phyloP scores from a whole-genome alignment of 768 basidiomycete genomes.

The Sistotremastrum niveocremeum region DNA sequence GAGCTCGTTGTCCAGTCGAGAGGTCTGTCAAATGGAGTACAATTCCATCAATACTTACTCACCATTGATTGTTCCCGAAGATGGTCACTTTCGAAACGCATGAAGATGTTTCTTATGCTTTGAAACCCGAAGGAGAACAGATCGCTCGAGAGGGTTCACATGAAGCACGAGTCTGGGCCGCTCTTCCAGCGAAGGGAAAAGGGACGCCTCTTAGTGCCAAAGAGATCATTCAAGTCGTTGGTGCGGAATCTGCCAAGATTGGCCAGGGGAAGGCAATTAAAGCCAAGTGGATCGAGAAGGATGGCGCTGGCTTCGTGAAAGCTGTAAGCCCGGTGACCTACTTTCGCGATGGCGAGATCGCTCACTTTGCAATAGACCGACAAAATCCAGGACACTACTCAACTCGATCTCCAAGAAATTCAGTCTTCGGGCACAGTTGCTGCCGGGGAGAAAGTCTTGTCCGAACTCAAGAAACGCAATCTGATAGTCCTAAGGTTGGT shows the following conservation, averaged over 20 bases:
- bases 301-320: slow-evolving; percentile 77
- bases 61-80: slow-evolving; percentile 23
- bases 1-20: slow-evolving; percentile 78
- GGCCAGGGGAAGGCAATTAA: slow-evolving; percentile 96
- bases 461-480: slow-evolving; percentile 87
- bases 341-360: not conserved
- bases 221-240: slow-evolving; percentile 62
- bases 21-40: slow-evolving; percentile 35
- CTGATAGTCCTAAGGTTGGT: slow-evolving; percentile 67
- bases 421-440: slow-evolving; percentile 56
- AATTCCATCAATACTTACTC: slow-evolving; percentile 5
- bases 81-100: slow-evolving; percentile 76
- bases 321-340: not conserved
- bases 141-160: slow-evolving; percentile 79
- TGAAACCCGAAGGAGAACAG: slow-evolving; percentile 72
- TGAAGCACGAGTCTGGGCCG: slow-evolving; percentile 89
- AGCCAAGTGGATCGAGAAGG: slow-evolving; percentile 91
- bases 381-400: slow-evolving; percentile 61
- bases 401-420: slow-evolving; percentile 60
- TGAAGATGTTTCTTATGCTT: slow-evolving; percentile 56
- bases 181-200: slow-evolving; percentile 56
- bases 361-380: slow-evolving; percentile 28
- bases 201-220: slow-evolving; percentile 51
- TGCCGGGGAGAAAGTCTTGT: slow-evolving; percentile 67
- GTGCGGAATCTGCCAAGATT: slow-evolving; percentile 81